Base-by-base conservation (phyloP, 2,329 filamentous ascomycete species). In the Sporothrix sp. region DNA sequence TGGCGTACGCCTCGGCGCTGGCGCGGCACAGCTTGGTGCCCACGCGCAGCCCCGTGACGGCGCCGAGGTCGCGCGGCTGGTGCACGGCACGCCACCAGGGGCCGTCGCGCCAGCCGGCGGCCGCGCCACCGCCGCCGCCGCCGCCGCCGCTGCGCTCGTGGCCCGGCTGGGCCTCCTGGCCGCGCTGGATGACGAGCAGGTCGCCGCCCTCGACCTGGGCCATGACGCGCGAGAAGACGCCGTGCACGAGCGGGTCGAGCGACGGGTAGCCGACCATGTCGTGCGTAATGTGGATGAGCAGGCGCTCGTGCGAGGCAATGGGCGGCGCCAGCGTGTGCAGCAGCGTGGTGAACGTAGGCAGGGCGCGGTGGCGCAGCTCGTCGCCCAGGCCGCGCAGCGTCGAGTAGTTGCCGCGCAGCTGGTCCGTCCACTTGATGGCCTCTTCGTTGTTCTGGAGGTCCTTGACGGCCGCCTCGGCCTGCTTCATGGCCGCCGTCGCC, bases 141-240 rank as follows among this genome's bases (percentile, higher is more conserved):
- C 77, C 38, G 30, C 25, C 51, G 38, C 47, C 58, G 57, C 9
- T 58, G 56, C 18, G 56, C 48, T 39, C 16, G 56, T 50, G 2
- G 59, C 52, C 73, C 81, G 80, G 37, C 76, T 76, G 36, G 28
- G 48, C 87, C 68, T 97, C 93, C 54, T 88, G 85, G 18, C 93
- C 93, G 33, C 90, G 86, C 69, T 98, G 93, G 54, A 97, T 82
- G 50, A 98, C 93, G 49, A 97, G 76, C 16, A 98, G 75, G 61
- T 97, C 93, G 50, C 93, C 93, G 57, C 93, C 93, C 69, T 98
- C 93, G 40, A 98, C 93, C 70, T 98, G 93, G n/a, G 89, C 80
- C 93, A 98, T 98, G 61, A 98, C 90, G 48, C 89, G 84, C 50
- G 85, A 85, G 71, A 98, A 98, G 56, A 93, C 89, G 52, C 79